A percentile compares a stretch with the other conserved stretches of the same genome.
These are phyloP conservation scores for Primulina tabacum DNA, from an alignment of 257 asterid species.

Conservation along the genomic window DNA sequence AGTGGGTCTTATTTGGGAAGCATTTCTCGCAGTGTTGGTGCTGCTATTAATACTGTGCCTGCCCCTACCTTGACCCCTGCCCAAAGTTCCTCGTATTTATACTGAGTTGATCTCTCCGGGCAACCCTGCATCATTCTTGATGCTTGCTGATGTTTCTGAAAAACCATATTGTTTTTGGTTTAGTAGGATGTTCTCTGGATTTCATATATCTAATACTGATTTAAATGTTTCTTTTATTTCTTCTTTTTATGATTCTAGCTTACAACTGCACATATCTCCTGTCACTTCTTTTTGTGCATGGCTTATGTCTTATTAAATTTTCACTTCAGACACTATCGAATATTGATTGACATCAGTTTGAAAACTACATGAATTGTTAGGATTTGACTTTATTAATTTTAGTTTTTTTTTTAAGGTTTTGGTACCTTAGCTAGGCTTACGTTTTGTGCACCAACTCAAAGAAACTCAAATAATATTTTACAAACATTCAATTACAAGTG, in stretches of 20 bases:
- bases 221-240: not conserved
- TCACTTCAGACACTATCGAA: not conserved
- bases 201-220: not conserved
- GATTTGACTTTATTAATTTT: not conserved
- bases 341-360: not conserved
- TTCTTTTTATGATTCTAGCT: not conserved
- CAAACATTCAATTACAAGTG: no score
- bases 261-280: not conserved
- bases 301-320: no score
- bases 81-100: conserved; percentile 44
- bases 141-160: not conserved
- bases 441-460: not conserved
- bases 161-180: not conserved
- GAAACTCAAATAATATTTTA: not conserved
- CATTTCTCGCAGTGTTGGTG: conserved; percentile 29
- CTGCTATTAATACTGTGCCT: conserved; percentile 33
- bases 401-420: not conserved
- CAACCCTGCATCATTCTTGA: not conserved
- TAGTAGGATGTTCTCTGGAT: not conserved
- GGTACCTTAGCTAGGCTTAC: not conserved
- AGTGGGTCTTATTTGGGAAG: conserved; percentile 36
- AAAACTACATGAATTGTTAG: not conserved
- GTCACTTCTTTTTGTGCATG: not conserved
- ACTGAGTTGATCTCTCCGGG: conserved; percentile 26
- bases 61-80: not conserved